A percentile compares a stretch with the other conserved stretches of the same genome.
Conservation (phyloP, 805 yeast species). For the Kodamaea nitidulidarum region DNA sequence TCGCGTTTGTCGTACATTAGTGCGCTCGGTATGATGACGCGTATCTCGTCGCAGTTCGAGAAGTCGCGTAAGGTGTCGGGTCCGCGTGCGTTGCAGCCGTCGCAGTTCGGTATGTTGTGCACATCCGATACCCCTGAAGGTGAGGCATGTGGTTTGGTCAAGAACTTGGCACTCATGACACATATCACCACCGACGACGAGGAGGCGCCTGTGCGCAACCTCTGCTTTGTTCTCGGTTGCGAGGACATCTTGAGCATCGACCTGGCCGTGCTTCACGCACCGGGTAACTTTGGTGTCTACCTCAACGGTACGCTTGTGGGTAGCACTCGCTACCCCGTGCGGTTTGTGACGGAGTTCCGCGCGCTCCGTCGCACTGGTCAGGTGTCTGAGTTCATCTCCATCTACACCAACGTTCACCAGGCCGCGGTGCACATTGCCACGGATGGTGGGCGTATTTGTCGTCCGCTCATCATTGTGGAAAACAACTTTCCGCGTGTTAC, state of each 20-base stretch:
- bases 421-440: slow-evolving; percentile 95
- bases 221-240: slow-evolving; percentile 82
- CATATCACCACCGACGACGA: slow-evolving; percentile 98
- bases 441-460: slow-evolving; percentile 97
- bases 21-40: slow-evolving; percentile 98
- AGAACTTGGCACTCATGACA: slow-evolving; percentile 95
- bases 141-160: slow-evolving; percentile 98
- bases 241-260: slow-evolving; percentile 81
- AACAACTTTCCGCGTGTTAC: slow-evolving; percentile 66
- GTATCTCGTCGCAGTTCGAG: slow-evolving; percentile 98
- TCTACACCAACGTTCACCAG: slow-evolving; percentile 86
- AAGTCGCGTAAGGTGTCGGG: slow-evolving; percentile 97
- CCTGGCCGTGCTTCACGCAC: slow-evolving; percentile 73
- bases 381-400: slow-evolving; percentile 85
- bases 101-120: slow-evolving; percentile 98
- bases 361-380: slow-evolving; percentile 76
- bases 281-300: slow-evolving; percentile 79
- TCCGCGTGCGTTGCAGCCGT: slow-evolving; percentile 97
- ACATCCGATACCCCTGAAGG: slow-evolving; percentile 99
- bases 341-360: slow-evolving; percentile 77
- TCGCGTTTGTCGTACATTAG: slow-evolving; percentile 88
- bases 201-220: slow-evolving; percentile 75
- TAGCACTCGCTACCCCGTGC: slow-evolving; percentile 79
- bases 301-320: slow-evolving; percentile 94
- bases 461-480: slow-evolving; percentile 88